Base-by-base conservation (phyloP, 2,329 filamentous ascomycete species). In the Aspergillus sp. region DNA sequence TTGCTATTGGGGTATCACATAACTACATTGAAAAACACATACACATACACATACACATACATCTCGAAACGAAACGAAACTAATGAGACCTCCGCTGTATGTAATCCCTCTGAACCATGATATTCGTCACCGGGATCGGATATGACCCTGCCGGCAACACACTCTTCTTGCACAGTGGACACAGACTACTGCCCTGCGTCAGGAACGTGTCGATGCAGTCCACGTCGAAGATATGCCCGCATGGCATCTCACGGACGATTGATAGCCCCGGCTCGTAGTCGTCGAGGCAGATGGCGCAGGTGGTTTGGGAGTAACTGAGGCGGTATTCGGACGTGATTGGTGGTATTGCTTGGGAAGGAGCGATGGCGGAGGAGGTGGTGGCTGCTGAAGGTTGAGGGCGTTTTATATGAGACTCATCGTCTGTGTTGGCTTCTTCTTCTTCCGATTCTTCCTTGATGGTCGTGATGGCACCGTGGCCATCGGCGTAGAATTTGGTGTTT, bases 171-270 rank as follows among this genome's bases (percentile, higher is more conserved):
- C 93, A 98, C 57, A 94, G 74, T 0, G 93, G 91, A 60, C 93
- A 98, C 2, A 96, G 75, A 12, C 87, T 94, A 61, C 86, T 94
- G 61, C 85, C 84, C 46, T 82, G 76, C 39, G 78, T 75, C 8
- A 97, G 73, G 58, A 93, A 95, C 26, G 83, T 79, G 60, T 97
- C 90, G 53, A 97, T 90, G 60, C 93, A 98, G 53, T 86, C 84
- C 0, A 87, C 85, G 55, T 98, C 91, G 66, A 90, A 98, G 47
- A 97, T 91, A 63, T 98, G 93, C 0, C 85, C 82, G 57, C 93
- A 98, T 0, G 88, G 82, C 2, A 97, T 74, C 66, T 96, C 86
- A 46, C 89, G 85, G 46, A 97, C 89, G 19, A 82, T 78, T 0
- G 86, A 85, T 12, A 75, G 69, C 34, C 80, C 78, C 10, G 81